Evolutionary conservation across 2,329 filamentous ascomycete genomes (phyloP).

Genomic region (Pseudocercospora eumusae): DNA sequence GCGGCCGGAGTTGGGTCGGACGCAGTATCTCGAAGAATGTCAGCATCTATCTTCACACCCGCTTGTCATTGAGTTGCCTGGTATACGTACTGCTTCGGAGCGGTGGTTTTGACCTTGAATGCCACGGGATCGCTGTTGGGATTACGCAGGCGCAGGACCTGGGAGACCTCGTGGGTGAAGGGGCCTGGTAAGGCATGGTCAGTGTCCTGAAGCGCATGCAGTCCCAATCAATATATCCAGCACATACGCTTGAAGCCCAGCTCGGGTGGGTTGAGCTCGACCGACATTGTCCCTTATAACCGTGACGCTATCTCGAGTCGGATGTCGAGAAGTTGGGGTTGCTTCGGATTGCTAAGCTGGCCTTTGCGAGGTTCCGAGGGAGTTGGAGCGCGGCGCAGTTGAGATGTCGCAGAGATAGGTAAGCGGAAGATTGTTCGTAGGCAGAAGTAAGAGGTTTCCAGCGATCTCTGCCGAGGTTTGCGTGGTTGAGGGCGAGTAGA

Average conservation of each 20-base stretch:
- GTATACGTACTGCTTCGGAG: conserved; percentile 88
- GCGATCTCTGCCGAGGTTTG: not conserved
- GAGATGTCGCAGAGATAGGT: not conserved
- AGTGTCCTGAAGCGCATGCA: conserved; percentile 16
- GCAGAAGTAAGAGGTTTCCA: not conserved
- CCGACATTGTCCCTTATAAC: conserved; percentile 68
- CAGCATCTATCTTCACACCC: conserved; percentile 12
- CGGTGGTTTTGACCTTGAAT: conserved; percentile 94
- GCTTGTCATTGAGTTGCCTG: not conserved
- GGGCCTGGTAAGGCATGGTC: conserved; percentile 51
- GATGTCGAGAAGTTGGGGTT: conserved; percentile 12
- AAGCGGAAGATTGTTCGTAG: not conserved
- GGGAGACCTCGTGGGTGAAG: conserved; percentile 65
- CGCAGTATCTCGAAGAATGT: conserved; percentile 75
- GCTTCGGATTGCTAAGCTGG: conserved; percentile 15
- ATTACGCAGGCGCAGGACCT: conserved; percentile 62
- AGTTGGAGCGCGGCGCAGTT: conserved; percentile 1
- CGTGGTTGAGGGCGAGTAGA: not conserved
- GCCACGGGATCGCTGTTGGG: conserved; percentile 60
- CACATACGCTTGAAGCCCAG: conserved; percentile 87
- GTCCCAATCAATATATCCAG: conserved; percentile 9
- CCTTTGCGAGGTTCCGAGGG: conserved; percentile 6
- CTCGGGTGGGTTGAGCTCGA: conserved; percentile 89
- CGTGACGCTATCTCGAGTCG: conserved; percentile 12
- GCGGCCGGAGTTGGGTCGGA: conserved; percentile 92